These are phyloP conservation scores for Cyclostephanos invisitatus DNA, from an alignment of 108 stramenopile genomes.

Conservation along the genomic window DNA sequence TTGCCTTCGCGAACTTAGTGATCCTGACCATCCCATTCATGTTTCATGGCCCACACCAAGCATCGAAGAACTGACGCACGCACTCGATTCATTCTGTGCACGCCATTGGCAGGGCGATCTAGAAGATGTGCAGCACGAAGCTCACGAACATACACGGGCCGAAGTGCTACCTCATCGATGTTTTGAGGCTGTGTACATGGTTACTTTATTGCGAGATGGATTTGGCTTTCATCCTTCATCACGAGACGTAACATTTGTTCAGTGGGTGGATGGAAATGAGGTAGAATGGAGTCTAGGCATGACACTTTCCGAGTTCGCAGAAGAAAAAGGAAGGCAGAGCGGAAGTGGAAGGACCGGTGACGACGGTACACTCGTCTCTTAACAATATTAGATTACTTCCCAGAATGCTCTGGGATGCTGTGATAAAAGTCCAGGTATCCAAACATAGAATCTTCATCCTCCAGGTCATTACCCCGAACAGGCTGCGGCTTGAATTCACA, in stretches of 20 bases:
- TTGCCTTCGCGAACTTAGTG: slow-evolving; percentile 80
- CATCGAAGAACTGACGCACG: slow-evolving; percentile 78
- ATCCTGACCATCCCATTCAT: slow-evolving; percentile 65
- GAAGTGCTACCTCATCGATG: slow-evolving; percentile 87
- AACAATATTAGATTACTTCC: background rate
- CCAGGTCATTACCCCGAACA: slow-evolving; percentile 5
- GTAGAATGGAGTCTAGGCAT: slow-evolving; percentile 91
- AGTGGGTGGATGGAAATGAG: slow-evolving; percentile 83
- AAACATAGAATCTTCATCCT: slow-evolving; percentile 46
- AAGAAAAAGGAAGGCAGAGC: slow-evolving; percentile 26
- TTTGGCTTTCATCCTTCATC: slow-evolving; percentile 84
- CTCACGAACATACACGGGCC: slow-evolving; percentile 72
- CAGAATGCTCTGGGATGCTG: slow-evolving; percentile 23
- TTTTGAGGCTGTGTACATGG: slow-evolving; percentile 88
- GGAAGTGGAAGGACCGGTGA: slow-evolving; percentile 2
- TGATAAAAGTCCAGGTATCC: slow-evolving; percentile 49
- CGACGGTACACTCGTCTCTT: background rate
- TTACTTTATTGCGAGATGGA: slow-evolving; percentile 84
- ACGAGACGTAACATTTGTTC: slow-evolving; percentile 85
- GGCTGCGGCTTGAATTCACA: slow-evolving; percentile 63
- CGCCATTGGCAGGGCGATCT: slow-evolving; percentile 81
- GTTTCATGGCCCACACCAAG: slow-evolving; percentile 84
- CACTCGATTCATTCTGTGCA: slow-evolving; percentile 80
- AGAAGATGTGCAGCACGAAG: slow-evolving; percentile 63
- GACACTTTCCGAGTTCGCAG: slow-evolving; percentile 64